A percentile compares a stretch with the other conserved stretches of the same genome.
Conservation (phyloP, 2,329 filamentous ascomycete genomes). For the Ceratocystis harringtonii region DNA sequence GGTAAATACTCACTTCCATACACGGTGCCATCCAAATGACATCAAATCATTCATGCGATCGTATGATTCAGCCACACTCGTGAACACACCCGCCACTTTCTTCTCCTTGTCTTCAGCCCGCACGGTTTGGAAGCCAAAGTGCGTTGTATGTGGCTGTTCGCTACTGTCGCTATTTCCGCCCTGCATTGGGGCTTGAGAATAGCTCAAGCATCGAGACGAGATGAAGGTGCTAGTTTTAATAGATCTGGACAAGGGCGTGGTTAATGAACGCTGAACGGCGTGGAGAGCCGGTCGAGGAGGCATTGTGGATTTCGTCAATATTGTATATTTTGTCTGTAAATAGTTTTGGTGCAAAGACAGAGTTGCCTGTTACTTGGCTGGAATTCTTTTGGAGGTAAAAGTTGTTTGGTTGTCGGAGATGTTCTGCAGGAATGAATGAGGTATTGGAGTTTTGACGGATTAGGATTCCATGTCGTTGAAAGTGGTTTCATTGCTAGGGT, state of each 20-base stretch:
- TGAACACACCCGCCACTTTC: constrained; percentile 75
- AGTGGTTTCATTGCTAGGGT: neutral
- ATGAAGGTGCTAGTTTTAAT: constrained; percentile 10
- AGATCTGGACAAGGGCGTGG: neutral
- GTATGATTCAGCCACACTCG: constrained; percentile 84
- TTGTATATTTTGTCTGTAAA: no score
- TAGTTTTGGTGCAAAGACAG: neutral
- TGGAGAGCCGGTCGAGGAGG: constrained; percentile 11
- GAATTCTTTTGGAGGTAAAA: neutral
- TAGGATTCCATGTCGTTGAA: neutral
- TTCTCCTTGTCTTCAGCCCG: constrained; percentile 60
- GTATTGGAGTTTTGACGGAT: neutral
- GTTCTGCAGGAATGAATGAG: neutral
- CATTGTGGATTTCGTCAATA: neutral
- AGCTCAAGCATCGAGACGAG: constrained; percentile 14
- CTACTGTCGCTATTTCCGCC: neutral
- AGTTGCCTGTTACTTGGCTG: neutral
- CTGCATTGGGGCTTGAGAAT: constrained; percentile 8
- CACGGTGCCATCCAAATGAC: constrained; percentile 89
- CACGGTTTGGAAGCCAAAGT: constrained; percentile 83
- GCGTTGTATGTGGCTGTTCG: constrained; percentile 35
- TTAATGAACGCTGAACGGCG: constrained; percentile 11
- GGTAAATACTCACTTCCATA: constrained; percentile 59
- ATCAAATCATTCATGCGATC: constrained; percentile 99
- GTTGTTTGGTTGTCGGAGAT: neutral